A percentile compares a stretch with the other conserved stretches of the same genome.
Evolutionary conservation across 176 grass and related monocot species (phyloP).

Genomic region (Oryza meyeriana): DNA sequence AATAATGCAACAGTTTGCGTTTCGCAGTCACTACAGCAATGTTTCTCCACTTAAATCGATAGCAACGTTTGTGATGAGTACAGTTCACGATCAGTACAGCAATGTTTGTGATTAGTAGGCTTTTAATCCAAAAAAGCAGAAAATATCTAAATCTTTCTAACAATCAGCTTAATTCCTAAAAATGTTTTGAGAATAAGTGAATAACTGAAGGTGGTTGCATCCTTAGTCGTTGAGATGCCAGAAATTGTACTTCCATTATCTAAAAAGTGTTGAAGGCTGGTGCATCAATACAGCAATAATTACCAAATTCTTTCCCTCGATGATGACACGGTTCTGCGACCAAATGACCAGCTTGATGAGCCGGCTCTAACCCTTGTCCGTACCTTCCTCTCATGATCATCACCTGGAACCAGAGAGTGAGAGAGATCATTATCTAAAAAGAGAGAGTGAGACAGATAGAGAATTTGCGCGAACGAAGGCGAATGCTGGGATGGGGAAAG

Average conservation of each 20-base stretch:
- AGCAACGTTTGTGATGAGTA: too few relatives aligned
- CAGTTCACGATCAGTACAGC: too few relatives aligned
- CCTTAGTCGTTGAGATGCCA: too few relatives aligned
- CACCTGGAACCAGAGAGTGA: constrained; percentile 29
- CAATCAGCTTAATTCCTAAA: not conserved
- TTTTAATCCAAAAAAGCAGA: too few relatives aligned
- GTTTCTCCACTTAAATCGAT: not conserved
- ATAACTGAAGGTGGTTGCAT: too few relatives aligned
- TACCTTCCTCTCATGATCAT: constrained; percentile 91
- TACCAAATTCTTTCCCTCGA: constrained; percentile 96
- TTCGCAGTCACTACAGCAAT: too few relatives aligned
- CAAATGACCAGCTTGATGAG: constrained; percentile 84
- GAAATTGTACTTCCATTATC: too few relatives aligned
- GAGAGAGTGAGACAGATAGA: not conserved
- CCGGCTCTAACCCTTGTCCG: constrained; percentile 71
- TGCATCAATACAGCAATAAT: not conserved
- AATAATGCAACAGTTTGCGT: not conserved
- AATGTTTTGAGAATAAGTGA: not conserved
- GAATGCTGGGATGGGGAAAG: not conserved
- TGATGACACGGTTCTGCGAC: constrained; percentile 85
- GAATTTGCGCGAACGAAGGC: not conserved
- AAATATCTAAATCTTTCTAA: not conserved
- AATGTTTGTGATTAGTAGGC: too few relatives aligned
- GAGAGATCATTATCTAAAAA: too few relatives aligned
- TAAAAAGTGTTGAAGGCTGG: not conserved